Conservation (phyloP, 2,329 filamentous ascomycete species). For the Ceratocystis cubensis region DNA sequence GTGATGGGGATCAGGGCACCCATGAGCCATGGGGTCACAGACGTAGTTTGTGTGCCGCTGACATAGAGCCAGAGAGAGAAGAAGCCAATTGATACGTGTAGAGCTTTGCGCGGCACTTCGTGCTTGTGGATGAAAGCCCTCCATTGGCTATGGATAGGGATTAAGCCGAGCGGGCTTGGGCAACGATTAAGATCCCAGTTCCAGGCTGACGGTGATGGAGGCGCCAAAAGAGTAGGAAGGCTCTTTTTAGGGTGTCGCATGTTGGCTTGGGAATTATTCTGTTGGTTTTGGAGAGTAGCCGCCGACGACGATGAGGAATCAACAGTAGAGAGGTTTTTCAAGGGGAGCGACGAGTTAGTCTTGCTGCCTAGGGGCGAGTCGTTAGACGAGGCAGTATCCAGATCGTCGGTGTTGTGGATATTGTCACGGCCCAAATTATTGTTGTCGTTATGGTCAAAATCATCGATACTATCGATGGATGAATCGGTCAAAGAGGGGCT, state of each 20-base stretch:
- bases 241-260: conserved; percentile 23
- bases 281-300: background rate
- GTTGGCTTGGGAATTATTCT: background rate
- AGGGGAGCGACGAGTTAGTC: background rate
- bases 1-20: conserved; percentile 72
- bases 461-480: conserved; percentile 17
- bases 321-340: background rate
- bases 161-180: conserved; percentile 82
- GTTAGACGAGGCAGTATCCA: conserved; percentile 17
- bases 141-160: conserved; percentile 90
- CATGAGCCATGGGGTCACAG: conserved; percentile 78
- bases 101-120: conserved; percentile 83
- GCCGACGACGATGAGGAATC: background rate
- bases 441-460: conserved; percentile 13
- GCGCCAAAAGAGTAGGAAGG: conserved; percentile 56
- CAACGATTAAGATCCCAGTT: conserved; percentile 85
- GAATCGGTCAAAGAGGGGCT: conserved; percentile 13
- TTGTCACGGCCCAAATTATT: background rate
- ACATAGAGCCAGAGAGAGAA: conserved; percentile 78
- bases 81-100: conserved; percentile 96
- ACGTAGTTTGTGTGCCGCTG: conserved; percentile 58
- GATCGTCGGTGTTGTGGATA: background rate
- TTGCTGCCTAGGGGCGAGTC: conserved; percentile 13
- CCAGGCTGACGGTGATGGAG: conserved; percentile 52
- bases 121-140: conserved; percentile 87